Conservation (phyloP, 352 stramenopile genomes). For the Phytophthora fragariaefolia region DNA sequence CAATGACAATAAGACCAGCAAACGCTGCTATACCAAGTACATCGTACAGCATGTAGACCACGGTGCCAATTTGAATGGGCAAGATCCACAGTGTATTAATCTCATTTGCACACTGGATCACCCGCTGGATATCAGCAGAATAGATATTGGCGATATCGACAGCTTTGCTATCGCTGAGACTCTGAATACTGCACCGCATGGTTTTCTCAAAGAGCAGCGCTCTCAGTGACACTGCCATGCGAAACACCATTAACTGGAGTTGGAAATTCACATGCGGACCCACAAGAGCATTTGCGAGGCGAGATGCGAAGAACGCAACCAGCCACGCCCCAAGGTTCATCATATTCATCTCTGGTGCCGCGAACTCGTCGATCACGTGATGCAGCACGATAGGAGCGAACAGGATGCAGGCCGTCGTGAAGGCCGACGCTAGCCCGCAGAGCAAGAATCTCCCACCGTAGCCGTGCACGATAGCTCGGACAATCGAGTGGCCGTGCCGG, state of each 20-base stretch:
- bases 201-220: constrained; percentile 49
- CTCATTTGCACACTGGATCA: constrained; percentile 41
- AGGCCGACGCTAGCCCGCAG: constrained; percentile 7
- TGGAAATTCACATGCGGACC: constrained; percentile 28
- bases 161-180: constrained; percentile 7
- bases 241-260: constrained; percentile 35
- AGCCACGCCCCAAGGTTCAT: constrained; percentile 39
- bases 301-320: constrained; percentile 45
- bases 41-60: constrained; percentile 46
- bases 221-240: constrained; percentile 39
- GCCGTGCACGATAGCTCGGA: constrained; percentile 21
- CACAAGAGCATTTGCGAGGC: constrained; percentile 35
- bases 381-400: constrained; percentile 50
- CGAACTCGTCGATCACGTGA: constrained; percentile 50
- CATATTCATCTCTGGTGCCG: constrained; percentile 22
- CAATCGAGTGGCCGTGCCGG: constrained; percentile 22
- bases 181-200: constrained; percentile 30
- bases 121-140: constrained; percentile 87
- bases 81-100: constrained; percentile 59
- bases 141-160: constrained; percentile 94
- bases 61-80: constrained; percentile 43
- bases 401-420: constrained; percentile 37
- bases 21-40: constrained; percentile 45
- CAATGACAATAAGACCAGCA: constrained; percentile 43
- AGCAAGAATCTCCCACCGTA: constrained; percentile 37